A percentile compares a stretch with the other conserved stretches of the same genome.
These are phyloP conservation scores for Ampelocalamus luodianensis DNA, from an alignment of 176 grass and related monocot genomes.

Conservation along the genomic window DNA sequence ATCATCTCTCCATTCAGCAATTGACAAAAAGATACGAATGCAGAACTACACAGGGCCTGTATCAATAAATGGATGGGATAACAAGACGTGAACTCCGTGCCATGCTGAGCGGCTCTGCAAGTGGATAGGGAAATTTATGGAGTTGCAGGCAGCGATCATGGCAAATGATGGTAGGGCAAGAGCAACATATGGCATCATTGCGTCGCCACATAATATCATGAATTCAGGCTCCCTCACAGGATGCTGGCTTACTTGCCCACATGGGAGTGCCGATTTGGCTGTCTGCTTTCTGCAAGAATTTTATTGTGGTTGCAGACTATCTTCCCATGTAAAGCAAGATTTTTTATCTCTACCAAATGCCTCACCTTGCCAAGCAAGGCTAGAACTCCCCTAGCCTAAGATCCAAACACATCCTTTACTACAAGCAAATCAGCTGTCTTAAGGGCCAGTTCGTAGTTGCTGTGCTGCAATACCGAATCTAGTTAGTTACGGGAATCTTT, in stretches of 20 bases:
- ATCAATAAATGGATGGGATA: background rate
- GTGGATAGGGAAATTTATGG: background rate
- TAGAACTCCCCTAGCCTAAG: too few species aligned
- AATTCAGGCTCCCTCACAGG: background rate
- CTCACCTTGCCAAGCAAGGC: background rate
- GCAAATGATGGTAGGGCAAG: background rate
- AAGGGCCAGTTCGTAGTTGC: background rate
- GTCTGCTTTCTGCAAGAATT: background rate
- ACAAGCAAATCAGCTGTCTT: background rate
- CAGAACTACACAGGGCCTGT: background rate
- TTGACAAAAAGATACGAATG: constrained; percentile 1
- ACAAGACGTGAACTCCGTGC: background rate
- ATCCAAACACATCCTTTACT: background rate
- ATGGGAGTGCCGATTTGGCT: background rate
- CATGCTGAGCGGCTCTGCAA: background rate
- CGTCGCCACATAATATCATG: background rate
- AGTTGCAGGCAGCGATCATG: background rate
- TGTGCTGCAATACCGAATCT: background rate
- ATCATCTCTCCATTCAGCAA: constrained; percentile 2
- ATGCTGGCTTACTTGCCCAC: background rate
- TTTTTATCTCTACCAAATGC: constrained; percentile 5
- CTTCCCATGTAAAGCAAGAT: background rate
- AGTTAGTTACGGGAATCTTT: too few species aligned
- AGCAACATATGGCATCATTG: background rate
- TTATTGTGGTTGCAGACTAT: background rate